Conservation (phyloP, 1,284 basidiomycete genomes). For the Meripilus lineatus region DNA sequence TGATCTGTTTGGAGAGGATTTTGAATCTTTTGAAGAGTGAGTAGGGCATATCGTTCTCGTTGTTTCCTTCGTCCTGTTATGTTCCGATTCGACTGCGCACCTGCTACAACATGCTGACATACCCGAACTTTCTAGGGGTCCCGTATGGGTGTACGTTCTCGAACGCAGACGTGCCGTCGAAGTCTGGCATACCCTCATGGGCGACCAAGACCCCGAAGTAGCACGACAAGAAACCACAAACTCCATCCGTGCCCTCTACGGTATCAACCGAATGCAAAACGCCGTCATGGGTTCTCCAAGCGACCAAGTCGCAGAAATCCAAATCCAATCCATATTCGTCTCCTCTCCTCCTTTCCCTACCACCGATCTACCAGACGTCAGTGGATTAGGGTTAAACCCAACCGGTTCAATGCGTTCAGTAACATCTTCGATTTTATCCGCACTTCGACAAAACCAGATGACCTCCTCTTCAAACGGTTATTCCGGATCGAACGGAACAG, state of each 20-base stretch:
- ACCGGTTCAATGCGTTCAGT: conserved; percentile 38
- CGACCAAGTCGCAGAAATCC: conserved; percentile 60
- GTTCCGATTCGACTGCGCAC: neutral
- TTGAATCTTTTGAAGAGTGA: conserved; percentile 69
- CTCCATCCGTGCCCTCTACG: conserved; percentile 66
- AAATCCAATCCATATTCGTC: conserved; percentile 70
- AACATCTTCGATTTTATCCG: conserved; percentile 41
- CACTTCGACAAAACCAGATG: conserved; percentile 35
- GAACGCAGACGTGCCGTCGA: conserved; percentile 73
- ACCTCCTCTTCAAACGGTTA: conserved; percentile 30
- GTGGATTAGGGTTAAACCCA: conserved; percentile 16
- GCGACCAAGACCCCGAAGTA: conserved; percentile 51
- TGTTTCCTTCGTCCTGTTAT: conserved; percentile 1
- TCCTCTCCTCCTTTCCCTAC: conserved; percentile 74
- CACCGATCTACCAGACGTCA: conserved; percentile 53
- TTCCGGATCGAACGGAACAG: conserved; percentile 11
- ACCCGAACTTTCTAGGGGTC: conserved; percentile 44
- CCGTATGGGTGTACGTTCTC: conserved; percentile 83
- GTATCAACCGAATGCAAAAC: conserved; percentile 48
- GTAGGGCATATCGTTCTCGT: too few relatives aligned
- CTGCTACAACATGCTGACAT: conserved; percentile 4
- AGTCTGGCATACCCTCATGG: conserved; percentile 72
- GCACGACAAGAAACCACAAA: conserved; percentile 52
- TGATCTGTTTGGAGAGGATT: conserved; percentile 72
- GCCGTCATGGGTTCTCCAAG: conserved; percentile 68